Base-by-base conservation (phyloP, 2,329 filamentous ascomycete species). In the Chaetoscypha palmicola region DNA sequence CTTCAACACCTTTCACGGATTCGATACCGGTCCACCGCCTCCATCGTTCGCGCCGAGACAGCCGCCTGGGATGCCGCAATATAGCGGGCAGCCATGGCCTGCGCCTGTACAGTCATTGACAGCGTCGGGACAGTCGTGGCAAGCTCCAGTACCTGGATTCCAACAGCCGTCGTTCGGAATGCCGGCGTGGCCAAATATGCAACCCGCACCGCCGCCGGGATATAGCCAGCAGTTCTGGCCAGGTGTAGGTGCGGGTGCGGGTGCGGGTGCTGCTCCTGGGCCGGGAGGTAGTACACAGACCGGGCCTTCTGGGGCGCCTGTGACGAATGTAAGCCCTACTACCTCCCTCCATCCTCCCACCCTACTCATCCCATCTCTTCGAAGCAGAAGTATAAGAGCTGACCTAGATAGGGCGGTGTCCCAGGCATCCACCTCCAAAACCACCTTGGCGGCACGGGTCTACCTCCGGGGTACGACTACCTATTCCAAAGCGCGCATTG, bases 391-490 rank as follows among this genome's bases (percentile, higher is more conserved):
- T n/a, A n/a, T n/a, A n/a, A n/a, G n/a, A n/a, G n/a, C n/a, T n/a
- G n/a, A n/a, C n/a, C n/a, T n/a, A n/a, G n/a, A n/a, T n/a, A n/a
- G n/a, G n/a, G n/a, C 36, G 17, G 38, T 44, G 31, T 45, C 31
- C 30, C 38, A 23, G 16, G 20, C 12, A 5, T 41, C 14, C 40
- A 52, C 26, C 31, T 38, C 20, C 43, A 65, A 2, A 66, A 71
- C 21, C 72, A 76, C 50, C 64, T 81, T 0, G 74, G 77, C 34
- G 76, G 76, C 17, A 66, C 72, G 1, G 75, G 77, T 31, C 73
- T 73, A 47, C 77, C 81, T 53, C 75, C 74, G 0, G 79, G 77
- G 2, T 82, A 79, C 64, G 77, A 78, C 63, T 78, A 79, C 61
- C 72, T 80, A 56, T 81, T 80, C 62, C 70, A 75, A 0, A 54